Evolutionary conservation across 1,284 basidiomycete genomes (phyloP).

Genomic region (Cerrena zonata): DNA sequence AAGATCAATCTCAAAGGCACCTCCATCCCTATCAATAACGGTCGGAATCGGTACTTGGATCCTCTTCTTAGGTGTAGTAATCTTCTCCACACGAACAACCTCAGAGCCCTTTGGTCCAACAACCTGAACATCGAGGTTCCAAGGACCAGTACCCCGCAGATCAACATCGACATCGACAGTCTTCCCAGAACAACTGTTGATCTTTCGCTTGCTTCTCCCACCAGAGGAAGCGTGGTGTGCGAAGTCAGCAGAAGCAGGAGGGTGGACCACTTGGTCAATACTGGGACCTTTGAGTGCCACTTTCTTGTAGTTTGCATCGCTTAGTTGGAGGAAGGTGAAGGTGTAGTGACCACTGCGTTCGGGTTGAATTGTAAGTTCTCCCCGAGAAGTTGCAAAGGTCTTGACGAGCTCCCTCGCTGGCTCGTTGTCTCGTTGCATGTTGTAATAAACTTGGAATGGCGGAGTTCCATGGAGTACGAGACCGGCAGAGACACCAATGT

Average conservation of each 20-base stretch:
- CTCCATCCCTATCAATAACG: conserved; percentile 64
- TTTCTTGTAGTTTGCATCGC: conserved; percentile 80
- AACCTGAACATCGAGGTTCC: conserved; percentile 77
- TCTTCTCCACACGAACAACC: conserved; percentile 48
- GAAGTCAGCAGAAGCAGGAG: conserved; percentile 77
- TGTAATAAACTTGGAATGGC: conserved; percentile 83
- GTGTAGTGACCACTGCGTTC: conserved; percentile 85
- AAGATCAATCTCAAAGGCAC: conserved; percentile 75
- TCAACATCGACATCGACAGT: conserved; percentile 72
- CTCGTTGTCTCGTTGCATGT: conserved; percentile 67
- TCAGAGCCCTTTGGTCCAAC: conserved; percentile 65
- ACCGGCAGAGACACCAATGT: conserved; percentile 85
- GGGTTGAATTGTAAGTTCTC: conserved; percentile 82
- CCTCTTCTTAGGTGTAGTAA: conserved; percentile 52
- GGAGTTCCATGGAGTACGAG: conserved; percentile 85
- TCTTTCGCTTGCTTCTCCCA: conserved; percentile 41
- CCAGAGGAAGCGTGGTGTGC: conserved; percentile 36
- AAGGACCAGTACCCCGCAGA: conserved; percentile 79
- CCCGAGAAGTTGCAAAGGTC: conserved; percentile 68
- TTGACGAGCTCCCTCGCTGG: conserved; percentile 51
- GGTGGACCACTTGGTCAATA: conserved; percentile 84
- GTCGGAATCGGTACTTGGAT: conserved; percentile 65
- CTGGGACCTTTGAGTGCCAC: conserved; percentile 66
- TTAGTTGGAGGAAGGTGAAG: conserved; percentile 77
- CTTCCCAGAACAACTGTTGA: conserved; percentile 73